Conservation (phyloP, 352 stramenopile genomes). For the Pythium aristosporum region DNA sequence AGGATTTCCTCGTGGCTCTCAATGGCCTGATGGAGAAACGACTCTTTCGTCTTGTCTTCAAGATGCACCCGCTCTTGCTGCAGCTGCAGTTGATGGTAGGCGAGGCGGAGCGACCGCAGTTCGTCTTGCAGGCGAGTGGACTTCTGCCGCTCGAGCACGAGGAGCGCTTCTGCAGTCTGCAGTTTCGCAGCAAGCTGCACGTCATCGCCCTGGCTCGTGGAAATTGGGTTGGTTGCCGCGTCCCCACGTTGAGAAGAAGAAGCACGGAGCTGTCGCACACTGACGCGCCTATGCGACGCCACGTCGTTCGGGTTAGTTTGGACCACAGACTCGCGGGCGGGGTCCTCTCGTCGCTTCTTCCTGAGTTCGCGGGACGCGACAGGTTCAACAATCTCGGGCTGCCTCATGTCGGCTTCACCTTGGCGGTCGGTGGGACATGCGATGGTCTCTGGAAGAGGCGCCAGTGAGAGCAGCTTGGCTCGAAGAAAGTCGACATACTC, state of each 20-base stretch:
- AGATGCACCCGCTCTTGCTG: constrained; percentile 48
- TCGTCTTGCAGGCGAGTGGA: constrained; percentile 19
- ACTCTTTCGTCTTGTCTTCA: constrained; percentile 36
- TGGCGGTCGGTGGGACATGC: neutral
- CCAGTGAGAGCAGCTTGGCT: constrained; percentile 16
- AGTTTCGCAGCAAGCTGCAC: constrained; percentile 7
- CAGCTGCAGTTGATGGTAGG: constrained; percentile 18
- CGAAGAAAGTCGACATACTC: constrained; percentile 58
- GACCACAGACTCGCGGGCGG: neutral
- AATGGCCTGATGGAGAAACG: constrained; percentile 45
- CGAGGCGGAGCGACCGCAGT: constrained; percentile 10
- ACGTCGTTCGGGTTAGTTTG: neutral
- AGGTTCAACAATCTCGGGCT: neutral
- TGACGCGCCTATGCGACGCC: constrained; percentile 1
- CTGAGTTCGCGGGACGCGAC: constrained; percentile 6
- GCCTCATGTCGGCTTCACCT: neutral
- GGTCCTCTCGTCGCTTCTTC: constrained; percentile 25
- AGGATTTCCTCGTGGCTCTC: constrained; percentile 40
- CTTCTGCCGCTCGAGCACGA: constrained; percentile 25
- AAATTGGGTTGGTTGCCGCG: neutral
- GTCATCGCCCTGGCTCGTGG: neutral
- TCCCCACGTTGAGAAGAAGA: neutral
- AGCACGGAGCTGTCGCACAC: constrained; percentile 9
- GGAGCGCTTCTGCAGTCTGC: constrained; percentile 4
- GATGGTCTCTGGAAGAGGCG: neutral